Percentiles rank a stretch among this genome's conserved stretches.
phyloP scores from a whole-genome alignment of 2,329 filamentous ascomycete species.

The Calonectria multiphialidica region DNA sequence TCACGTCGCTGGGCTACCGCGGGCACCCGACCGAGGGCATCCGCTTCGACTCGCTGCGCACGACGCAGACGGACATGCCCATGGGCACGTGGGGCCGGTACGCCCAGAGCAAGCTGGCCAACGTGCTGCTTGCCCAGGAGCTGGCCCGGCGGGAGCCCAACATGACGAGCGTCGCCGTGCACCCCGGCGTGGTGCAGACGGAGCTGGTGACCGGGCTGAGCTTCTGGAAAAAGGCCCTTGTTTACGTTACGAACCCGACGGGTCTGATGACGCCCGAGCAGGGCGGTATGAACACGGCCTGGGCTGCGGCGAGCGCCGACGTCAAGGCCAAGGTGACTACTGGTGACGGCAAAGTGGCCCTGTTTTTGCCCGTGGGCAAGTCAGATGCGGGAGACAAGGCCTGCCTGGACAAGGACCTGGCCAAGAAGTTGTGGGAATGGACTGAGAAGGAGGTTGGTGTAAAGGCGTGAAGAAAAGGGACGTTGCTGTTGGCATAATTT shows the following conservation, averaged over 20 bases:
- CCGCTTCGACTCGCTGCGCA: constrained; percentile 44
- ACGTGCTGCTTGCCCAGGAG: constrained; percentile 59
- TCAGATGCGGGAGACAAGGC: constrained; percentile 33
- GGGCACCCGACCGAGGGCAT: constrained; percentile 44
- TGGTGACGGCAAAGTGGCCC: constrained; percentile 28
- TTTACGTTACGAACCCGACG: constrained; percentile 37
- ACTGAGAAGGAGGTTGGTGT: constrained; percentile 41
- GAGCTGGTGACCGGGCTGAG: constrained; percentile 39
- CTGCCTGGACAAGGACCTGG: constrained; percentile 45
- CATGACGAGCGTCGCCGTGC: constrained; percentile 58
- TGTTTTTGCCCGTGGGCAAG: constrained; percentile 46
- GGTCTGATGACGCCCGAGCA: constrained; percentile 42
- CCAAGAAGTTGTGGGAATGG: constrained; percentile 54
- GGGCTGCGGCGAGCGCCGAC: constrained; percentile 44
- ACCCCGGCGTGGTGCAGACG: constrained; percentile 58
- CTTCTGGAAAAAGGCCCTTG: constrained; percentile 40
- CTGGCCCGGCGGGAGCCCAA: constrained; percentile 57
- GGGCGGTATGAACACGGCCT: constrained; percentile 47
- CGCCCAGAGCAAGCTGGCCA: constrained; percentile 63
- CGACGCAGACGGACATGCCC: constrained; percentile 39
- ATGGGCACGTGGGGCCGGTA: constrained; percentile 59
- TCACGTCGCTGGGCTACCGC: constrained; percentile 45
- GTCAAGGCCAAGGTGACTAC: constrained; percentile 31
- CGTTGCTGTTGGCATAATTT: background rate
- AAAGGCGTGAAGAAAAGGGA: background rate